Percentiles rank a stretch among this genome's conserved stretches.
phyloP scores from a whole-genome alignment of 495 filamentous ascomycete species.

The Talaromyces borbonicus region DNA sequence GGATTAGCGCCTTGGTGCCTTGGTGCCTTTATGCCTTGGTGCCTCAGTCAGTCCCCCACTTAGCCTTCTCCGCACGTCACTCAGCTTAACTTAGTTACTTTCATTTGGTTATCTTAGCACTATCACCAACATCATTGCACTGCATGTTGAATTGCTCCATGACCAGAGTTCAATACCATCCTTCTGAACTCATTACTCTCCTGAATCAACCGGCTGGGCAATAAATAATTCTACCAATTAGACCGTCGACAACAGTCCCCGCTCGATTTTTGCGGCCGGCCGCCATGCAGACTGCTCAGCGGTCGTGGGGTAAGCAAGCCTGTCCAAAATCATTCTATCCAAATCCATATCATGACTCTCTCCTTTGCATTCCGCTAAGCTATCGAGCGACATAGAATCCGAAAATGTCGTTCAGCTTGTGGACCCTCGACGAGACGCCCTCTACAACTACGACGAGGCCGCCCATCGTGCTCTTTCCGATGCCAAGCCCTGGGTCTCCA shows the following conservation, averaged over 20 bases:
- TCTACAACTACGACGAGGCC: slow-evolving; percentile 68
- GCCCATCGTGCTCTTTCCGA: slow-evolving; percentile 49
- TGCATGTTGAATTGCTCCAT: too few species aligned
- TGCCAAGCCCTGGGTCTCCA: slow-evolving; percentile 67
- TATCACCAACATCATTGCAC: too few species aligned
- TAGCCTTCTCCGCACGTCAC: neutral
- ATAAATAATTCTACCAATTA: neutral
- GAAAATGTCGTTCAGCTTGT: slow-evolving; percentile 78
- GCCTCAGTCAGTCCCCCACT: neutral
- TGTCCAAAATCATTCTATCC: neutral
- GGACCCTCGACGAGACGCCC: slow-evolving; percentile 77
- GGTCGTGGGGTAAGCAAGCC: slow-evolving; percentile 45
- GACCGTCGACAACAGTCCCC: too few species aligned
- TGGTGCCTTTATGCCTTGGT: neutral
- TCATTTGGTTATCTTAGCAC: too few species aligned
- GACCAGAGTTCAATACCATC: too few species aligned
- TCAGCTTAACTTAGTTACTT: neutral
- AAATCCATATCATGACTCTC: too few species aligned
- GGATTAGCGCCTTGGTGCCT: neutral
- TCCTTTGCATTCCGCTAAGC: too few species aligned
- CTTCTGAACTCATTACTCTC: too few species aligned
- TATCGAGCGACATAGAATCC: too few species aligned
- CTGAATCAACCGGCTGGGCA: too few species aligned
- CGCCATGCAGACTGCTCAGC: slow-evolving; percentile 45
- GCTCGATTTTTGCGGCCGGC: neutral